These are phyloP conservation scores for Globisporangium spinosum DNA, from an alignment of 352 stramenopile species.

Conservation along the genomic window DNA sequence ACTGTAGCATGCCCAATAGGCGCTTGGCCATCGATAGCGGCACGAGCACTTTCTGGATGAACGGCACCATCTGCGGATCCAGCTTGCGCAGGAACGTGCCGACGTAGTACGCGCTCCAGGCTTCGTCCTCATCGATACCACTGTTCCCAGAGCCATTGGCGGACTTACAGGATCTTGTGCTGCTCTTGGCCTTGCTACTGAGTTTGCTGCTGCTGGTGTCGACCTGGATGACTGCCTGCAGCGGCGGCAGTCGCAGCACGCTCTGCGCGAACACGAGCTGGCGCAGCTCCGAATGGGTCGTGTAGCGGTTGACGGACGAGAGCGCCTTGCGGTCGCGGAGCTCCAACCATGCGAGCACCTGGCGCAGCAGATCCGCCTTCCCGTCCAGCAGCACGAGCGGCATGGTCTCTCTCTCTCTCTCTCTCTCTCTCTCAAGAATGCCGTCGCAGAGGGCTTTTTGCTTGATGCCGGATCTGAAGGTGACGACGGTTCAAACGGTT, in stretches of 20 bases:
- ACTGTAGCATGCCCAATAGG: conserved; percentile 35
- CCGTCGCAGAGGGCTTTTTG: background rate
- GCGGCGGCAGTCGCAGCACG: conserved; percentile 34
- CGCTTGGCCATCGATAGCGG: conserved; percentile 37
- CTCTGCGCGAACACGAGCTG: conserved; percentile 40
- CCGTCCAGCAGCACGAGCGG: conserved; percentile 34
- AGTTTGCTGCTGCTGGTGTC: background rate
- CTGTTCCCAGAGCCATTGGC: background rate
- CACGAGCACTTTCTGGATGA: conserved; percentile 27
- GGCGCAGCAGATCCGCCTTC: conserved; percentile 39
- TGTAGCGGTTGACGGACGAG: conserved; percentile 30
- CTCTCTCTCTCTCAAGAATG: background rate
- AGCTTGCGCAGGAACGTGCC: conserved; percentile 32
- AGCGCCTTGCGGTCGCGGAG: conserved; percentile 37
- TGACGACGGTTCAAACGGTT: too few species aligned
- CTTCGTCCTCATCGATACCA: background rate
- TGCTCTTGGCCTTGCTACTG: conserved; percentile 5
- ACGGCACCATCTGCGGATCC: conserved; percentile 28
- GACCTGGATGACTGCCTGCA: conserved; percentile 12
- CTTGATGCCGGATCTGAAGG: background rate
- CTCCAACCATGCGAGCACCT: conserved; percentile 35
- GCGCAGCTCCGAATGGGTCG: conserved; percentile 34
- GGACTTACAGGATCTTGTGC: background rate
- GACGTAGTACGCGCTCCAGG: conserved; percentile 28
- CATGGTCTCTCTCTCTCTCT: conserved; percentile 1